These are phyloP conservation scores for Cajanus cajan DNA, from an alignment of 306 rosid species.

Conservation along the genomic window DNA sequence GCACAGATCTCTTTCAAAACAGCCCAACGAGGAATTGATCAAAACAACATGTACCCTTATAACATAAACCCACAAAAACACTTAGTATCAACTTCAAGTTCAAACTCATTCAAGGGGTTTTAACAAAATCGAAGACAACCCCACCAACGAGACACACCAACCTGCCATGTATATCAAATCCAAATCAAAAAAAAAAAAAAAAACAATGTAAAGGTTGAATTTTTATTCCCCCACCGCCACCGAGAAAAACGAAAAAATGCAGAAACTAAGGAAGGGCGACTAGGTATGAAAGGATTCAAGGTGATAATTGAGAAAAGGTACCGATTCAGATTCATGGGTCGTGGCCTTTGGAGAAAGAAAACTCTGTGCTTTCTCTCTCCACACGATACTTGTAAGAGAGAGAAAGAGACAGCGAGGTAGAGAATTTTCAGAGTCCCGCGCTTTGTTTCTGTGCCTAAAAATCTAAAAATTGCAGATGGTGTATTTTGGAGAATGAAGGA, in stretches of 20 bases:
- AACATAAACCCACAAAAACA: constrained; percentile 11
- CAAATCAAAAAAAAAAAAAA: constrained; percentile 28
- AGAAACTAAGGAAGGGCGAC: neutral
- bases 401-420: neutral
- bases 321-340: constrained; percentile 40
- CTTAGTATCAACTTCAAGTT: constrained; percentile 13
- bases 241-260: neutral
- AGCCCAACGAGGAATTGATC: constrained; percentile 26
- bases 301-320: constrained; percentile 23
- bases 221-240: neutral
- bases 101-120: constrained; percentile 31
- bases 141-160: constrained; percentile 38
- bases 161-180: constrained; percentile 50
- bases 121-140: constrained; percentile 31
- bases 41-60: constrained; percentile 41
- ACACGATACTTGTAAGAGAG: neutral
- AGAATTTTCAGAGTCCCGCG: constrained; percentile 42
- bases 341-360: constrained; percentile 22
- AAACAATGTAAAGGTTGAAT: neutral
- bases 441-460: constrained; percentile 26
- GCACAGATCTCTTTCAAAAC: constrained; percentile 35
- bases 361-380: constrained; percentile 3
- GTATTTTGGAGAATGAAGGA: constrained; percentile 17
- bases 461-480: constrained; percentile 39
- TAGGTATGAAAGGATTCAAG: neutral